phyloP scores from a whole-genome alignment of 2,329 filamentous ascomycete genomes.

The Sporothrix variecibatus region DNA sequence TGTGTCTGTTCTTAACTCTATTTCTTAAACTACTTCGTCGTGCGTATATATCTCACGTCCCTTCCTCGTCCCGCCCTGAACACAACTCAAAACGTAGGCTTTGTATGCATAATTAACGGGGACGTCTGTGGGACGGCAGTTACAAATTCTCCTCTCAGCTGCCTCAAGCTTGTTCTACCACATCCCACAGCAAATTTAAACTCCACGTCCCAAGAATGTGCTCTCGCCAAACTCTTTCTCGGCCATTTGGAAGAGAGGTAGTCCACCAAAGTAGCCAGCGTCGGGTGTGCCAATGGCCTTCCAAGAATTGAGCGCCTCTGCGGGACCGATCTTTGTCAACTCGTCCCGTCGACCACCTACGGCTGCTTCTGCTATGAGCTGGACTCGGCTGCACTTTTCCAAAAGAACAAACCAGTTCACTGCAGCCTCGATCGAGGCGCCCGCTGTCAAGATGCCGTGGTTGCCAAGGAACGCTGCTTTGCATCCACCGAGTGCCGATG shows the following conservation, averaged over 20 bases:
- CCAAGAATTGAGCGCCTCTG: conserved; percentile 33
- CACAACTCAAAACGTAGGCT: conserved; percentile 9
- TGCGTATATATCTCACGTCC: not conserved
- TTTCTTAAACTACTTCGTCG: not conserved
- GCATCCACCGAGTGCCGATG: conserved; percentile 47
- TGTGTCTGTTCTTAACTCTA: not conserved
- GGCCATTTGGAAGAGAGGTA: conserved; percentile 36
- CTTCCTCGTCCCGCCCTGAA: not conserved
- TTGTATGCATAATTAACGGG: conserved; percentile 6
- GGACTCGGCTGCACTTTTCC: conserved; percentile 51
- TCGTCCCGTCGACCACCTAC: conserved; percentile 59
- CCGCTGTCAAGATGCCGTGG: conserved; percentile 57
- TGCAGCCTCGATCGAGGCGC: conserved; percentile 51
- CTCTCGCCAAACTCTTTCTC: conserved; percentile 35
- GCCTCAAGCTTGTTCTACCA: not conserved
- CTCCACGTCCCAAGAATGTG: conserved; percentile 33
- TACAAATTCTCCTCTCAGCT: not conserved
- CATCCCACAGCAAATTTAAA: conserved; percentile 9
- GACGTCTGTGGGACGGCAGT: not conserved
- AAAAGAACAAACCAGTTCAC: conserved; percentile 58
- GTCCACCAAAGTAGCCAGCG: conserved; percentile 33
- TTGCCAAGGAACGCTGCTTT: conserved; percentile 58
- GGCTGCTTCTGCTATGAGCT: conserved; percentile 59
- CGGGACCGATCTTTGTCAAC: conserved; percentile 32
- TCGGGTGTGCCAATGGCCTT: conserved; percentile 32